Evolutionary conservation across 441 rosid genomes (phyloP).

Genomic region (Gossypium gossypioides): DNA sequence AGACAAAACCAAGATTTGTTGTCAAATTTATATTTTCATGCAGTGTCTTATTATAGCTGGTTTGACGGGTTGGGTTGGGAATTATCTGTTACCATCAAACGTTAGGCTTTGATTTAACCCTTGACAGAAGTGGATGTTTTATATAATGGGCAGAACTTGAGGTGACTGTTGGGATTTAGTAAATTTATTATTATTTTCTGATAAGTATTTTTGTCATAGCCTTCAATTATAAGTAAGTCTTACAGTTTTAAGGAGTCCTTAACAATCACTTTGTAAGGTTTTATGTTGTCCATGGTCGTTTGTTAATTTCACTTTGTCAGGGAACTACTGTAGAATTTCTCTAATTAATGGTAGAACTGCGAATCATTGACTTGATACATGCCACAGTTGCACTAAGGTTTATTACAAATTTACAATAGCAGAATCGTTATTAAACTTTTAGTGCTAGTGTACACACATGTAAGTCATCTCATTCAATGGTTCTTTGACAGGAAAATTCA

Average conservation of each 20-base stretch:
- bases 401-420: background rate
- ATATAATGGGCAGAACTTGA: background rate
- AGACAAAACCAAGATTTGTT: background rate
- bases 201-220: background rate
- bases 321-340: background rate
- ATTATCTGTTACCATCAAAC: no score
- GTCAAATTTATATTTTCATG: background rate
- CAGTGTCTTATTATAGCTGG: background rate
- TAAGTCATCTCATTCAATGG: background rate
- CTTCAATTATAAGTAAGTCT: background rate
- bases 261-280: background rate
- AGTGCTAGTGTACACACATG: background rate
- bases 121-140: background rate
- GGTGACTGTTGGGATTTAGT: background rate
- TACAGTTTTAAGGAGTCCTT: background rate
- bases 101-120: no score
- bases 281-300: background rate
- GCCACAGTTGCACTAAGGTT: background rate
- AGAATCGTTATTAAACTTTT: background rate
- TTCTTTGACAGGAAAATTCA: constrained; percentile 55
- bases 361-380: background rate
- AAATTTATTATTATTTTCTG: background rate
- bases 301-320: background rate
- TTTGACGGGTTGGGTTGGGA: background rate
- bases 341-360: background rate